Base-by-base conservation (phyloP, 2,329 filamentous ascomycete genomes). In the Penicillium sclerotigenum region DNA sequence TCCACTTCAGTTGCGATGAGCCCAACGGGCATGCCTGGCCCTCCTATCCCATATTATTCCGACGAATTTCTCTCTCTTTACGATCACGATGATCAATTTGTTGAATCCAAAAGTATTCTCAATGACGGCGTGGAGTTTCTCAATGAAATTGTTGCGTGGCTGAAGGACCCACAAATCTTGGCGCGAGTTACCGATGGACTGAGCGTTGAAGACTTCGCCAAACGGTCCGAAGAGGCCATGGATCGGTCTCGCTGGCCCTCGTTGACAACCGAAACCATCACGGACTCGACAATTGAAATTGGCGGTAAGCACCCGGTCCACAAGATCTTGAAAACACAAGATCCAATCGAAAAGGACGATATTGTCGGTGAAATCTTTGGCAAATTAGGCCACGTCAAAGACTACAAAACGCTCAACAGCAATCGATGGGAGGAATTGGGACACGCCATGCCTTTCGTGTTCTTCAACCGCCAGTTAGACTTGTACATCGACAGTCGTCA, bases 401-500 rank as follows among this genome's bases (percentile, higher is more conserved):
- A 88, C 56, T 91, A 91, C 64, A 90, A 86, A 61, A 78, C 81
- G 11, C 82, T 89, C 52, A 77, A 82, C 1, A 80, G 80, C 29
- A 90, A 89, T 64, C 79, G 85, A 9, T 91, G 87, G 87, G 76
- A 81, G 33, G 86, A 89, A 50, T 73, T 89, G 11, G 73, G 74
- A 33, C 79, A 81, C 60, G 79, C 79, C 2, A 77, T 80, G 54
- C 89, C 89, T 0, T 91, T 91, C 65, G 88, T 93, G 24, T 90
- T 92, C 70, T 93, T 97, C 73, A 92, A 95, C 67, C 90, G 91
- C 1, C 82, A 87, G 56, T 83, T 97, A 9, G 93, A 93, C 0
- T 83, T 99, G 13, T 96, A 92, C 75, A 94, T 99, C 67, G 94
- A 97, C 73, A 94, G 92, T 10, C 83, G 94, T 57, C 85, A 84